Conservation (phyloP, 2,329 filamentous ascomycete genomes). For the Sporothrix brasiliensis region DNA sequence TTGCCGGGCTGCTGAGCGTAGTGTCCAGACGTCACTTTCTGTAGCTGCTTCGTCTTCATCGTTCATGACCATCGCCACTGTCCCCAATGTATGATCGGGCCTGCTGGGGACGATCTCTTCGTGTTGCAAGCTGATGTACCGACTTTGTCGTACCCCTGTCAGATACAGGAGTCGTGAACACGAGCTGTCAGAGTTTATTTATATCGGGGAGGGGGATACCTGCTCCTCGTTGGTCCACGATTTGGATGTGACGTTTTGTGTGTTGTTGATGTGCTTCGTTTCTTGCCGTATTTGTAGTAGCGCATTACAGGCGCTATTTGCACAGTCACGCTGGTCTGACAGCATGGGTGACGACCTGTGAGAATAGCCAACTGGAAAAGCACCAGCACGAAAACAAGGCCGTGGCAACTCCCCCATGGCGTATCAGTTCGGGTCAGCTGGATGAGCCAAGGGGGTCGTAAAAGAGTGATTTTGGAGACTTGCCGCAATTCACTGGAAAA, state of each 20-base stretch:
- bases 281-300: conserved; percentile 16
- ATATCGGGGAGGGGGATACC: background rate
- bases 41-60: background rate
- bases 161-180: background rate
- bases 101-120: conserved; percentile 7
- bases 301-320: background rate
- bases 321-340: background rate
- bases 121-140: background rate
- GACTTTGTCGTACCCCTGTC: background rate
- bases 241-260: conserved; percentile 13
- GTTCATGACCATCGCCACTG: background rate
- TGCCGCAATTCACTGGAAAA: background rate
- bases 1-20: background rate
- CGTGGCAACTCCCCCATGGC: background rate
- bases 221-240: background rate
- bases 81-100: no score
- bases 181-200: conserved; percentile 10
- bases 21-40: background rate
- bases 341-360: background rate
- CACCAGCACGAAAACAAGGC: conserved; percentile 14
- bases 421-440: background rate
- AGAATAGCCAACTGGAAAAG: background rate
- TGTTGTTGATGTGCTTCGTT: conserved; percentile 16
- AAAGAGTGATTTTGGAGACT: background rate
- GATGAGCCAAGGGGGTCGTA: no score